Percentiles rank a stretch among this genome's conserved stretches.
These are phyloP conservation scores for Zygnema cylindricum DNA, from an alignment of 139 green algal genomes.

Conservation along the genomic window DNA sequence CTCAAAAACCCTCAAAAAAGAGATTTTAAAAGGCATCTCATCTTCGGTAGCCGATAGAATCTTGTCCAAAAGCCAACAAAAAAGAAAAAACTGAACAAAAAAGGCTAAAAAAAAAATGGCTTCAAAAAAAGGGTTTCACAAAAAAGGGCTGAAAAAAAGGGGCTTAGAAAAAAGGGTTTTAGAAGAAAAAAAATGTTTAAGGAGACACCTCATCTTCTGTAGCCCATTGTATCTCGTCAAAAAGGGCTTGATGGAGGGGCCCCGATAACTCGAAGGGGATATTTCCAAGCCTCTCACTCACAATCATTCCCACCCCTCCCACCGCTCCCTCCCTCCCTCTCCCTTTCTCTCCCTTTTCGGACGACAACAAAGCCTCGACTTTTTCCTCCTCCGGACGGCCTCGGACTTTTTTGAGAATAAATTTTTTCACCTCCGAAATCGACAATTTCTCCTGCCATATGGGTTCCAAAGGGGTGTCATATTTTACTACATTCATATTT, in stretches of 20 bases:
- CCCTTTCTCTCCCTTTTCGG: constrained; percentile 30
- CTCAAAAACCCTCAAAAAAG: too few species aligned
- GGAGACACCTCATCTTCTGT: constrained; percentile 70
- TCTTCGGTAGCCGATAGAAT: too few species aligned
- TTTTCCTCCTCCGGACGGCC: constrained; percentile 16
- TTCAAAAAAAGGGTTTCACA: too few species aligned
- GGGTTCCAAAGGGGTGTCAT: too few species aligned
- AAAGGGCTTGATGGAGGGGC: constrained; percentile 82
- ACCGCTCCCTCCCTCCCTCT: background rate
- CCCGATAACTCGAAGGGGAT: constrained; percentile 71
- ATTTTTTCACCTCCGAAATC: constrained; percentile 71
- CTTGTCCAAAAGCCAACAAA: too few species aligned
- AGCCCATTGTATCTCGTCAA: constrained; percentile 78
- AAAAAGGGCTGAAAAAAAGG: too few species aligned
- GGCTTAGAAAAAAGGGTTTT: too few species aligned
- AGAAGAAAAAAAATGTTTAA: too few species aligned
- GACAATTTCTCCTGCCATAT: constrained; percentile 56
- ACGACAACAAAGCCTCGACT: constrained; percentile 56
- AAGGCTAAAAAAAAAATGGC: too few species aligned
- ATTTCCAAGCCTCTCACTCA: constrained; percentile 92
- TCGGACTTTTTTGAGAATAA: constrained; percentile 65
- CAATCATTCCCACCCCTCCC: constrained; percentile 69
- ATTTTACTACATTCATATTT: too few species aligned
- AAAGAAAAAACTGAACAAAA: too few species aligned
- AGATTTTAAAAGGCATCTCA: too few species aligned